Percentiles rank a stretch among this genome's conserved stretches.
Conservation (phyloP, 2,329 filamentous ascomycete species). For the Sphaerulina populicola region DNA sequence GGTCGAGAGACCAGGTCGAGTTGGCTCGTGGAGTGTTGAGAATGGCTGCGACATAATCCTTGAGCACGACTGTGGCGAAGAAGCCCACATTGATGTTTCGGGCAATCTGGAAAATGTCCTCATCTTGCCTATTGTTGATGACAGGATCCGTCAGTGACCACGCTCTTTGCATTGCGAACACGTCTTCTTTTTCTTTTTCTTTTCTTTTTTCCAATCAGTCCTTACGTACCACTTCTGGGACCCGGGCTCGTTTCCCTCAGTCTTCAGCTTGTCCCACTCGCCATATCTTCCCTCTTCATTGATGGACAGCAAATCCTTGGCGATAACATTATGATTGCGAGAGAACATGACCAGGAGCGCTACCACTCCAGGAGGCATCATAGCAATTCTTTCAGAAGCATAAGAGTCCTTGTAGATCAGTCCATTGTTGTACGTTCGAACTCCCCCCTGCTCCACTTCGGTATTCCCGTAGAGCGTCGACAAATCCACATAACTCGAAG, state of each 20-base stretch:
- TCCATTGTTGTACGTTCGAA: conserved; percentile 40
- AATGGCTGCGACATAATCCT: conserved; percentile 43
- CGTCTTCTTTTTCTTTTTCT: no score
- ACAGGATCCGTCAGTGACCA: not conserved
- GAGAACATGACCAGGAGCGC: conserved; percentile 40
- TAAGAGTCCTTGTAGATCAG: conserved; percentile 39
- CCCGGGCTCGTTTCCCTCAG: conserved; percentile 23
- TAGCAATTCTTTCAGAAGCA: conserved; percentile 41
- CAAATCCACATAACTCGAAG: conserved; percentile 43
- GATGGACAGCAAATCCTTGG: conserved; percentile 34
- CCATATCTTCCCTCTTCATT: conserved; percentile 41
- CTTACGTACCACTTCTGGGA: conserved; percentile 32
- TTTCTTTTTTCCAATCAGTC: not conserved
- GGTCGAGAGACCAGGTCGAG: conserved; percentile 41
- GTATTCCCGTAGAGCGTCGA: conserved; percentile 43
- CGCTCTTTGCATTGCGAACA: not conserved
- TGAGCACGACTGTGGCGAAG: conserved; percentile 41
- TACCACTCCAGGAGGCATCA: conserved; percentile 43
- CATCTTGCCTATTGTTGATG: conserved; percentile 34
- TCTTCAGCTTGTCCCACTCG: conserved; percentile 34
- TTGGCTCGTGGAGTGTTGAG: conserved; percentile 41
- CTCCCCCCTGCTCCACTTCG: conserved; percentile 36
- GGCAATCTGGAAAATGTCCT: conserved; percentile 43
- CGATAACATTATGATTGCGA: conserved; percentile 42
- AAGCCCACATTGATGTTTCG: conserved; percentile 44